Conservation (phyloP, 2,329 filamentous ascomycete genomes). For the Lachnellula suecica region DNA sequence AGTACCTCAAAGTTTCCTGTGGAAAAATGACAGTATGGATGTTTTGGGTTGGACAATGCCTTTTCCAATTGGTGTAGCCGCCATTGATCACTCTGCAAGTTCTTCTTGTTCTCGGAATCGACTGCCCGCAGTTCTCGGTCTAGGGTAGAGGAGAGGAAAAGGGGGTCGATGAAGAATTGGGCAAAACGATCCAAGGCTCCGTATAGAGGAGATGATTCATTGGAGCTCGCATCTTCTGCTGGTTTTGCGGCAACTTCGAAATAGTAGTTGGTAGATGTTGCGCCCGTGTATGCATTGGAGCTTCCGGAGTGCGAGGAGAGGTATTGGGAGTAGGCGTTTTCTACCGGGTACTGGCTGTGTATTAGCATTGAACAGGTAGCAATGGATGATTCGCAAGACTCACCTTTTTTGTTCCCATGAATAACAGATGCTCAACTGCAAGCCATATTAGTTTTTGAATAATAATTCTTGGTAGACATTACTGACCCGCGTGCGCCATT, state of each 20-base stretch:
- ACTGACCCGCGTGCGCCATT: slow-evolving; percentile 92
- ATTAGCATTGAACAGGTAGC: slow-evolving; percentile 5
- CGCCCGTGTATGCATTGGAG: slow-evolving; percentile 92
- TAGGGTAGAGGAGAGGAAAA: slow-evolving; percentile 69
- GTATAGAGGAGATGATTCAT: slow-evolving; percentile 63
- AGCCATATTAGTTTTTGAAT: background rate
- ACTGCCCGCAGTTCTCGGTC: slow-evolving; percentile 72
- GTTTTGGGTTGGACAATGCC: slow-evolving; percentile 65
- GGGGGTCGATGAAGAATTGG: slow-evolving; percentile 71
- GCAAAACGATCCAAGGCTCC: slow-evolving; percentile 73
- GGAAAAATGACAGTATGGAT: slow-evolving; percentile 73
- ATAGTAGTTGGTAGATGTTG: slow-evolving; percentile 95
- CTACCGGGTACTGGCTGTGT: slow-evolving; percentile 70
- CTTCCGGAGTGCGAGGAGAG: slow-evolving; percentile 85
- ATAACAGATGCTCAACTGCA: slow-evolving; percentile 81
- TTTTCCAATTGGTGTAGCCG: slow-evolving; percentile 70
- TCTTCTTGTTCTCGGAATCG: slow-evolving; percentile 80
- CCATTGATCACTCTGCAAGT: slow-evolving; percentile 72
- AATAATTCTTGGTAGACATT: too few relatives aligned
- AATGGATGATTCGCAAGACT: slow-evolving; percentile 14
- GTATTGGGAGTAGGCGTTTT: slow-evolving; percentile 95
- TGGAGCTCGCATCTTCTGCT: slow-evolving; percentile 61
- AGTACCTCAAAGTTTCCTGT: slow-evolving; percentile 71
- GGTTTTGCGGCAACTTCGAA: slow-evolving; percentile 90
- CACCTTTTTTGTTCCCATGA: slow-evolving; percentile 97